phyloP scores from a whole-genome alignment of 345 rosid genomes.

The Eucalyptus grandis region DNA sequence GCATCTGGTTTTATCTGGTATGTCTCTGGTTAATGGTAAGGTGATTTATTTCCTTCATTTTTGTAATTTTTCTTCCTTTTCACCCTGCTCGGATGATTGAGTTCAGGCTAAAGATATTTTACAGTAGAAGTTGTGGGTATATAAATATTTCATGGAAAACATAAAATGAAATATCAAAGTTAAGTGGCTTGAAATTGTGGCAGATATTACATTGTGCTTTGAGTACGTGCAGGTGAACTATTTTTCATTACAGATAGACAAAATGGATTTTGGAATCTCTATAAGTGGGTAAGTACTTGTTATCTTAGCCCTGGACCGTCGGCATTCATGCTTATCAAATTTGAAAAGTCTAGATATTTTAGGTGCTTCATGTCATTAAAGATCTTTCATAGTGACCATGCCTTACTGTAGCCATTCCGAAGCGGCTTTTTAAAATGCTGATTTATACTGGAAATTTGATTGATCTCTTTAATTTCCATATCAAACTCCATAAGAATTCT shows the following conservation, averaged over 20 bases:
- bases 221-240: constrained; percentile 65
- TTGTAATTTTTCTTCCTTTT: background rate
- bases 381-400: background rate
- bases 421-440: background rate
- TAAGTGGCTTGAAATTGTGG: background rate
- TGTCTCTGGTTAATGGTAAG: background rate
- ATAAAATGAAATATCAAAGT: background rate
- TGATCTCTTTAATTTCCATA: background rate
- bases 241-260: constrained; percentile 70
- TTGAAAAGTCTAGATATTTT: background rate
- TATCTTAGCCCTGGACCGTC: background rate
- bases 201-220: background rate
- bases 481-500: background rate
- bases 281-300: constrained; percentile 62
- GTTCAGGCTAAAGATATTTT: background rate
- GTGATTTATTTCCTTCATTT: background rate
- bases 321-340: background rate
- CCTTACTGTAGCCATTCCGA: background rate
- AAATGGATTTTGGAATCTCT: constrained; percentile 83
- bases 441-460: background rate
- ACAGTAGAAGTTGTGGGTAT: background rate
- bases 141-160: background rate
- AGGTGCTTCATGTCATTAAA: background rate
- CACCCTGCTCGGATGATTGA: background rate
- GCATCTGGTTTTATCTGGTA: background rate